Conservation (phyloP, 2,329 filamentous ascomycete species). For the Elsinoe ampelina region DNA sequence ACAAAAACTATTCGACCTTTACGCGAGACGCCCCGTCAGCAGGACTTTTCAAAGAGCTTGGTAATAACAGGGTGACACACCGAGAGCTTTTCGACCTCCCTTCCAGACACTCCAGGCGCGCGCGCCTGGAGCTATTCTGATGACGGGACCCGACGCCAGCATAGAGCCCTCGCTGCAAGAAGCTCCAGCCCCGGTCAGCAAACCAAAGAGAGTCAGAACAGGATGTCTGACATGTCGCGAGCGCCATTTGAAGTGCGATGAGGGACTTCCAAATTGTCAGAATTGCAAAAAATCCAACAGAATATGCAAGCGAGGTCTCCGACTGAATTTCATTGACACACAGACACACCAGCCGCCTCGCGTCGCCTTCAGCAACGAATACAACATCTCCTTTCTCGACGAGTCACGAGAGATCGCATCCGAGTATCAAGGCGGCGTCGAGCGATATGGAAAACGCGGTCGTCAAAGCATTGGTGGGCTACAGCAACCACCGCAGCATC, state of each 20-base stretch:
- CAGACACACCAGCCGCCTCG: conserved; percentile 54
- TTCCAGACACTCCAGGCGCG: neutral
- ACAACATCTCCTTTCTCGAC: conserved; percentile 71
- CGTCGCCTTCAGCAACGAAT: conserved; percentile 55
- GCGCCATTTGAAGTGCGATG: conserved; percentile 84
- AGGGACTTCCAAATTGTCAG: conserved; percentile 54
- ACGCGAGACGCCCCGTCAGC: neutral
- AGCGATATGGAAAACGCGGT: conserved; percentile 52
- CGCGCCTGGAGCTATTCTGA: conserved; percentile 12
- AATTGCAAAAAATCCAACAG: conserved; percentile 86
- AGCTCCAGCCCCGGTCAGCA: conserved; percentile 34
- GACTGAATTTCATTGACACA: conserved; percentile 85
- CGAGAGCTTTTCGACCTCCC: neutral
- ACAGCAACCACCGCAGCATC: conserved; percentile 23
- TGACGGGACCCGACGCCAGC: conserved; percentile 18
- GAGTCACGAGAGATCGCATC: conserved; percentile 85
- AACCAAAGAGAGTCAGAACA: conserved; percentile 79
- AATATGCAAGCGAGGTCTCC: conserved; percentile 73
- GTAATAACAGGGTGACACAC: neutral
- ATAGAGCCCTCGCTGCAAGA: conserved; percentile 25
- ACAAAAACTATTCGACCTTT: neutral
- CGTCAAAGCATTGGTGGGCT: conserved; percentile 28
- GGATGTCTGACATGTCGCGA: conserved; percentile 86
- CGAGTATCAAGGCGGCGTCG: conserved; percentile 72
- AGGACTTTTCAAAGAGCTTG: neutral